Percentiles rank a stretch among this genome's conserved stretches.
Conservation (phyloP, 495 filamentous ascomycete genomes). For the Trichoderma orchidacearum region DNA sequence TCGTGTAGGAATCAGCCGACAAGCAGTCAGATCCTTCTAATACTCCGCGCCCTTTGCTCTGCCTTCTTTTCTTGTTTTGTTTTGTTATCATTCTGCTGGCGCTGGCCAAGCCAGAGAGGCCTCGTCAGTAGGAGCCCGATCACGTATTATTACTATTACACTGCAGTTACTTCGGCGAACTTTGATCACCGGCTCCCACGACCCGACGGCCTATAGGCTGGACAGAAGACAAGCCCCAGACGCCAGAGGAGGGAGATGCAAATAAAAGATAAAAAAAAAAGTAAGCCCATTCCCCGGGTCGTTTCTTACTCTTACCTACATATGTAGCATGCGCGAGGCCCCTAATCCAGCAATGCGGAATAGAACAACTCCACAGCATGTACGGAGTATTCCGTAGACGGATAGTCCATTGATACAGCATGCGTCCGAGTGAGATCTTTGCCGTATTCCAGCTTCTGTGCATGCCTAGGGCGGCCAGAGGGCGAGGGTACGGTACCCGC, state of each 20-base stretch:
- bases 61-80: not conserved
- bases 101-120: not conserved
- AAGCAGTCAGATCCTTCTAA: not conserved
- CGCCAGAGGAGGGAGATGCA: not conserved
- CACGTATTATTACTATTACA: not conserved
- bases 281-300: not conserved
- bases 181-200: not conserved
- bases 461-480: not conserved
- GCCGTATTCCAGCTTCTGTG: not conserved
- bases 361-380: not conserved
- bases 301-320: not conserved
- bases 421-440: not conserved
- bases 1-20: not conserved
- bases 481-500: not conserved
- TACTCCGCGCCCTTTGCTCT: not conserved
- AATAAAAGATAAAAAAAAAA: not conserved
- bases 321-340: not conserved
- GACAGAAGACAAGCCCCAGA: not conserved
- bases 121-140: not conserved
- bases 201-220: not conserved
- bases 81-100: not conserved
- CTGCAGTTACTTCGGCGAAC: not conserved
- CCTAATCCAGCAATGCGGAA: not conserved
- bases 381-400: too few species aligned
- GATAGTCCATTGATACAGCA: not conserved